phyloP scores from a whole-genome alignment of 306 rosid genomes.

The Fragaria vesca region DNA sequence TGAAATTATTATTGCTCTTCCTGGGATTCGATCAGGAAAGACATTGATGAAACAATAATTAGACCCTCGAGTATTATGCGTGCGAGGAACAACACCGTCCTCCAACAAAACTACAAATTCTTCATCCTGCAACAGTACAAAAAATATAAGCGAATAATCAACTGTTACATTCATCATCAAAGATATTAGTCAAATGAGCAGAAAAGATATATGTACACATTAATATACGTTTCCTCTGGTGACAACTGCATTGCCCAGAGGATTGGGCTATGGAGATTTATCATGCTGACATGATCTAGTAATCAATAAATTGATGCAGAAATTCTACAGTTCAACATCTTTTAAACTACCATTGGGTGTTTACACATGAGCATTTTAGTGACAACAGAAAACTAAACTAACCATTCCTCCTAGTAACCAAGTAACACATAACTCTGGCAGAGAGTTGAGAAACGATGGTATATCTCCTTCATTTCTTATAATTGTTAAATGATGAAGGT shows the following conservation, averaged over 20 bases:
- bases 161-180: constrained; percentile 12
- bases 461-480: not conserved
- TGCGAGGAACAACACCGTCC: constrained; percentile 69
- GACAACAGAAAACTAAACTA: not conserved
- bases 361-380: not conserved
- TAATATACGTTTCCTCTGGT: constrained; percentile 22
- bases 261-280: not conserved
- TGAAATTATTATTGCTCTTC: constrained; percentile 86
- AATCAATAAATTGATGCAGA: not conserved
- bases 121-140: constrained; percentile 60
- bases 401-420: not conserved
- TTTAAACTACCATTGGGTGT: not conserved
- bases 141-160: constrained; percentile 9
- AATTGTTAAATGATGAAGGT: not conserved
- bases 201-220: constrained; percentile 6
- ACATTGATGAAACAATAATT: constrained; percentile 79
- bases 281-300: not conserved
- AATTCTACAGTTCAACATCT: not conserved
- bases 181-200: not conserved
- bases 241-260: constrained; percentile 14
- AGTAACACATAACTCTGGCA: not conserved
- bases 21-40: constrained; percentile 79
- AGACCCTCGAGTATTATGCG: constrained; percentile 80
- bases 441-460: not conserved
- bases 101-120: constrained; percentile 70